Evolutionary conservation across 345 rosid genomes (phyloP).

Genomic region (Eucalyptus virginea): DNA sequence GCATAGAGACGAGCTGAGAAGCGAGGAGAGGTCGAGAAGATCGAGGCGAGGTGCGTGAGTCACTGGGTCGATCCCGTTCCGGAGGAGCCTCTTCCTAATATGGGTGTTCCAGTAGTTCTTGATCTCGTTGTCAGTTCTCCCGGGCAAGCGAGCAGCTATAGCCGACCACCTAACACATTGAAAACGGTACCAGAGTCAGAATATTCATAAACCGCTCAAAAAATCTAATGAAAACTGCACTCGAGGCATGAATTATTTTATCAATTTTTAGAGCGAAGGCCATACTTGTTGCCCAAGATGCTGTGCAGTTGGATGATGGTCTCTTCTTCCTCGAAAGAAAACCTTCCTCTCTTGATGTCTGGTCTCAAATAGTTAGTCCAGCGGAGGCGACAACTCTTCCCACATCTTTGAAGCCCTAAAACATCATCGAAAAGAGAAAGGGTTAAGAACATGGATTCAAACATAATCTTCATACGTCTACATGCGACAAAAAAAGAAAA

Average conservation of each 20-base stretch:
- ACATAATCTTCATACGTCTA: neutral
- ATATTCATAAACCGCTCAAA: neutral
- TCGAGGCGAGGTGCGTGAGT: constrained; percentile 85
- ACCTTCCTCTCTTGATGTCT: constrained; percentile 89
- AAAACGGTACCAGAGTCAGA: neutral
- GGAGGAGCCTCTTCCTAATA: constrained; percentile 70
- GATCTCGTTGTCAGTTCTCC: constrained; percentile 93
- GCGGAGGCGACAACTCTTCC: constrained; percentile 95
- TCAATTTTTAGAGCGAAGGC: neutral
- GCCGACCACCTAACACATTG: constrained; percentile 79
- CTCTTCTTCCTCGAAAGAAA: constrained; percentile 96
- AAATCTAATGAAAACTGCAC: neutral
- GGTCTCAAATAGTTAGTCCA: constrained; percentile 97
- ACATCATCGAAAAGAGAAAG: neutral
- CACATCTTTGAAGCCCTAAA: constrained; percentile 86
- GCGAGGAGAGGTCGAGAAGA: constrained; percentile 60
- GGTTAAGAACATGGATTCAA: neutral
- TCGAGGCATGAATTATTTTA: neutral
- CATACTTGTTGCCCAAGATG: constrained; percentile 83
- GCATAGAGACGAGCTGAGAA: constrained; percentile 36
- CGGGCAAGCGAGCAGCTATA: constrained; percentile 95
- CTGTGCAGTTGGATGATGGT: constrained; percentile 82
- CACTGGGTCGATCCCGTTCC: constrained; percentile 88
- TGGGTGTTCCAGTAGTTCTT: constrained; percentile 97
- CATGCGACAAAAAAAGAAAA: too few relatives aligned